phyloP scores from a whole-genome alignment of 2,329 filamentous ascomycete genomes.

The Apiospora kogelbergensis region DNA sequence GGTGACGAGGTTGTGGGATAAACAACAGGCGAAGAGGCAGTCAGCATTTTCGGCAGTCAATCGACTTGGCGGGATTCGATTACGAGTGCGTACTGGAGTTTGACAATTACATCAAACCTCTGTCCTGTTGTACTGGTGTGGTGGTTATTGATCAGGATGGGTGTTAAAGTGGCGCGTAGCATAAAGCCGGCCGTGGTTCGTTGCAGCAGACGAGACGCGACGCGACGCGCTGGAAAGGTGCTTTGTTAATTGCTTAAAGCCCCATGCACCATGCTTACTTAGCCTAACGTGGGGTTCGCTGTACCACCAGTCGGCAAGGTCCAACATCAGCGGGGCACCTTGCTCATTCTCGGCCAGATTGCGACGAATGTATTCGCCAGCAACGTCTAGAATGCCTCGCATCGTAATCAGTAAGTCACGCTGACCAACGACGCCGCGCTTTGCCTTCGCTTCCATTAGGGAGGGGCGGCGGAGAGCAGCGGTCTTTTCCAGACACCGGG shows the following conservation, averaged over 20 bases:
- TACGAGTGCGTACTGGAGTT: neutral
- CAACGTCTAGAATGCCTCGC: constrained; percentile 35
- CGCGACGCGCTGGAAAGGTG: neutral
- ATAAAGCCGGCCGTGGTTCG: neutral
- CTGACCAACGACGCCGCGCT: constrained; percentile 16
- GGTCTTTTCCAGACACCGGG: constrained; percentile 43
- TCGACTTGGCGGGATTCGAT: constrained; percentile 6
- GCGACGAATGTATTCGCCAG: constrained; percentile 50
- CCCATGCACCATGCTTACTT: too few species aligned
- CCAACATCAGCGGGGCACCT: constrained; percentile 49
- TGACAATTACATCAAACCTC: neutral
- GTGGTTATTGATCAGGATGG: neutral
- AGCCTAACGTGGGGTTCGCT: too few species aligned
- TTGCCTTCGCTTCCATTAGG: constrained; percentile 32
- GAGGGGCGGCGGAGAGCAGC: constrained; percentile 45
- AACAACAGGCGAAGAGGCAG: constrained; percentile 58
- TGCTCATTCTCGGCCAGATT: constrained; percentile 48
- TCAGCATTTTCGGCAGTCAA: constrained; percentile 47
- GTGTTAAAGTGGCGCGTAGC: constrained; percentile 1
- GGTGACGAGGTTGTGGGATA: constrained; percentile 53
- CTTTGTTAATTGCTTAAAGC: neutral
- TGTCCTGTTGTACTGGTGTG: neutral
- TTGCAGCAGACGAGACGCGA: neutral
- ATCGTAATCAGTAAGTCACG: constrained; percentile 27
- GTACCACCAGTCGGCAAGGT: constrained; percentile 39